Base-by-base conservation (phyloP, 768 basidiomycete species). In the Tephrocybe sp. region DNA sequence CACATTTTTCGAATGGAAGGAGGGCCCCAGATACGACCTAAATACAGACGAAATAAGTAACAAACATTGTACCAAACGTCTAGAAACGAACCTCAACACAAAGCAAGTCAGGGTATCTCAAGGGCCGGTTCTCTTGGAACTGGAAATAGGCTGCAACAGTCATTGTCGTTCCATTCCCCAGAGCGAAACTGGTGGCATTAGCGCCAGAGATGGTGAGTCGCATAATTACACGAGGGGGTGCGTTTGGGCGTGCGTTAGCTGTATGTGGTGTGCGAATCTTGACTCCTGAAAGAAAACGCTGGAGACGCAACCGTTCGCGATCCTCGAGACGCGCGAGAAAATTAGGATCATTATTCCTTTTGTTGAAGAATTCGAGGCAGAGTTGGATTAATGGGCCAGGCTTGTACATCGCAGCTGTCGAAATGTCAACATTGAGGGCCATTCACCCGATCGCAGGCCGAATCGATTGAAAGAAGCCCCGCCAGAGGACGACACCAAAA, bases 391-490 rank as follows among this genome's bases (percentile, higher is more conserved):
- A 71, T 0, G 73, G 62, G 0, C 90, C 89, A 0, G 77, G 67
- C 58, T 79, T 80, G 62, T 84, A 90, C 84, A 92, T 87, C 22
- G 82, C 77, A 0, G 84, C 89, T 0, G 88, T 87, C 0, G 84
- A 81, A 41, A 89, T 86, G 54, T 92, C 89, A 55, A 92, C 75
- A 51, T 91, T 92, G 57, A 91, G 71, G 22, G 89, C 64, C 59
- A 92, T 77, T 0, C 70, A 69, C 0, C 82, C 82, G 13, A 83
- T 74, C 0, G 78, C 79, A 3, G 89, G 88, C 17, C 89, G 75
- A 11, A 89, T 76, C 0, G 85, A 87, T 62, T 91, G 89, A 66
- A 92, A 91, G 50, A 87, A 89, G 0, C 89, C 89, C 3, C 89
- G 76, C 87, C 87, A 88, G 0, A 89, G 73, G 12, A 81, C 76